Conservation (phyloP, 257 asterid genomes). For the Nicotiana obtusifolia region DNA sequence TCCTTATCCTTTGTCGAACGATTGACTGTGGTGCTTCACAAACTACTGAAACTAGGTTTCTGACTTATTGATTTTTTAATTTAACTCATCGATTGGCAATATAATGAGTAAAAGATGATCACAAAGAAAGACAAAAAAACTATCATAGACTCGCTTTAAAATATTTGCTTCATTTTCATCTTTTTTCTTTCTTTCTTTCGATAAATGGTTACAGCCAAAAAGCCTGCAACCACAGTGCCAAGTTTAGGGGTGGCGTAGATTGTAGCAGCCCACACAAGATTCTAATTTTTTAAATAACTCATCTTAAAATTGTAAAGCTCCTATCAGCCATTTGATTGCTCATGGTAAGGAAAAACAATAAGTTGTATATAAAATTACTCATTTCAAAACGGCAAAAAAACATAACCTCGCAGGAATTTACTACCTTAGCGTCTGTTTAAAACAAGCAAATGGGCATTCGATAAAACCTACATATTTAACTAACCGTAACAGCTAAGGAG, state of each 20-base stretch:
- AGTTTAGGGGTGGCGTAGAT: neutral
- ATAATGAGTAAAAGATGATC: neutral
- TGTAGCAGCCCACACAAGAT: neutral
- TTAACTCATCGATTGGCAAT: neutral
- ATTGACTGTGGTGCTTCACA: neutral
- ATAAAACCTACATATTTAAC: neutral
- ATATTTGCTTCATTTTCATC: neutral
- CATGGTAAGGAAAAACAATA: neutral
- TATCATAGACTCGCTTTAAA: neutral
- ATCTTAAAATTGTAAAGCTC: neutral
- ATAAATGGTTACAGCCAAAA: neutral
- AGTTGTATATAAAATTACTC: neutral
- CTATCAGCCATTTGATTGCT: neutral
- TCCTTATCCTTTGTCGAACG: neutral
- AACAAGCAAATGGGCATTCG: neutral
- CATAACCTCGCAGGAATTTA: neutral
- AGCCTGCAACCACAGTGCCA: neutral
- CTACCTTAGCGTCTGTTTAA: neutral
- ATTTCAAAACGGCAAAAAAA: neutral
- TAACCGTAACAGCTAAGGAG: neutral
- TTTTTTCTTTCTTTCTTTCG: neutral
- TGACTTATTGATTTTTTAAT: neutral
- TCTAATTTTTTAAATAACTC: neutral
- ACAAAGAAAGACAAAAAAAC: neutral
- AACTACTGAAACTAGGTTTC: neutral